Evolutionary conservation across 768 basidiomycete genomes (phyloP).

Genomic region (Mycena maculata): DNA sequence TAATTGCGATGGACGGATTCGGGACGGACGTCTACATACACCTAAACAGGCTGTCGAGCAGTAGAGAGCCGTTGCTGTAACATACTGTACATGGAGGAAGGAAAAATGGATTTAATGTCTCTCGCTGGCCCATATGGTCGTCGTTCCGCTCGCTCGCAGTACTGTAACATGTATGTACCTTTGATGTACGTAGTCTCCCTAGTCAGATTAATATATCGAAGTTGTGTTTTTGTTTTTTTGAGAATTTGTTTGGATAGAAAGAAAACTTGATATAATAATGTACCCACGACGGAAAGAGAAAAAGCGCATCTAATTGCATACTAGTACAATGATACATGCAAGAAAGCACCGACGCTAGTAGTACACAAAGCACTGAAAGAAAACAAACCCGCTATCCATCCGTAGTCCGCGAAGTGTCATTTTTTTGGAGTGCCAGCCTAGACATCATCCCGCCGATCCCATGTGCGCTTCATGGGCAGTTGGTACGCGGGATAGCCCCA

Average conservation of each 20-base stretch:
- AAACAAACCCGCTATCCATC: background rate
- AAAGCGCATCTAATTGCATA: constrained; percentile 2
- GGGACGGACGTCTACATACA: constrained; percentile 96
- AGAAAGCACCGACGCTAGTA: background rate
- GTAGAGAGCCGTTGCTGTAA: constrained; percentile 79
- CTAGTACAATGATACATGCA: background rate
- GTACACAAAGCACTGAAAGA: constrained; percentile 11
- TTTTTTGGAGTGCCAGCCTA: background rate
- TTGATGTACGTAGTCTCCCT: no score
- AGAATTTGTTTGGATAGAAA: no score
- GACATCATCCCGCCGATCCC: constrained; percentile 20
- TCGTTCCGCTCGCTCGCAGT: no score
- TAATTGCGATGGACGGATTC: constrained; percentile 99
- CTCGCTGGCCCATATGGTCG: no score
- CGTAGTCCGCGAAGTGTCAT: background rate
- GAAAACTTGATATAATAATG: no score
- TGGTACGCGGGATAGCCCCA: constrained; percentile 17
- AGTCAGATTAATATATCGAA: no score
- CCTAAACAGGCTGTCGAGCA: constrained; percentile 86
- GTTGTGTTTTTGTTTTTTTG: no score
- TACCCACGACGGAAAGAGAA: background rate
- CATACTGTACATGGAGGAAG: background rate
- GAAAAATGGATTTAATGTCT: no score
- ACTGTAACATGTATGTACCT: no score
- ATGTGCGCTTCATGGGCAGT: constrained; percentile 29